phyloP scores from a whole-genome alignment of 176 grass and related monocot genomes.

The Juncus inflexus region DNA sequence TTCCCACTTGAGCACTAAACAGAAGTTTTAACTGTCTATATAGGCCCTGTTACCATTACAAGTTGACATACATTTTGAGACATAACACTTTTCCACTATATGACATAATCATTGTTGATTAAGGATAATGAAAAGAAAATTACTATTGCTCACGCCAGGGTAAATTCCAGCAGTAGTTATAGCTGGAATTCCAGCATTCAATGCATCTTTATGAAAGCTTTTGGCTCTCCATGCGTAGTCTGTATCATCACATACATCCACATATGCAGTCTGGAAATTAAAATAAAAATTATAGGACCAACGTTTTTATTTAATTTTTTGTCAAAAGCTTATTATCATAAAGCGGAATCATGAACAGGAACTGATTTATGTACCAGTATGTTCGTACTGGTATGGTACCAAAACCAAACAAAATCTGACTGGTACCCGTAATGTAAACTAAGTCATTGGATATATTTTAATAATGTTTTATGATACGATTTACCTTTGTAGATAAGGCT shows the following conservation, averaged over 20 bases:
- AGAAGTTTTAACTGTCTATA: too few species aligned
- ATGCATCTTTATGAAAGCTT: constrained; percentile 67
- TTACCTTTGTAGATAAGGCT: constrained; percentile 82
- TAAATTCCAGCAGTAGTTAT: constrained; percentile 92
- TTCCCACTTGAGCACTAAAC: too few species aligned
- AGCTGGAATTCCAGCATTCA: constrained; percentile 74
- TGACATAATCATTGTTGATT: too few species aligned
- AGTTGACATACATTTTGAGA: too few species aligned
- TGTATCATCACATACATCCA: constrained; percentile 85
- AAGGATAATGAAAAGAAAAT: neutral
- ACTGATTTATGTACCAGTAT: too few species aligned
- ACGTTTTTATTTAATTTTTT: too few species aligned
- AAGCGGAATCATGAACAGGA: neutral
- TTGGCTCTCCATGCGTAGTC: constrained; percentile 75
- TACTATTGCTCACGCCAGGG: constrained; percentile 95
- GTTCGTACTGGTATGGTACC: too few species aligned
- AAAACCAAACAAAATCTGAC: too few species aligned
- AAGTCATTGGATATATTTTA: neutral
- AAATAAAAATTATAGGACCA: neutral
- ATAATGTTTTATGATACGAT: neutral
- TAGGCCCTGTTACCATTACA: too few species aligned
- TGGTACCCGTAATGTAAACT: too few species aligned
- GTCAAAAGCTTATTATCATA: neutral
- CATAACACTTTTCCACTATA: too few species aligned
- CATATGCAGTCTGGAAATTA: constrained; percentile 65